Base-by-base conservation (phyloP, 495 filamentous ascomycete genomes). In the Hyaloscypha variabilis region DNA sequence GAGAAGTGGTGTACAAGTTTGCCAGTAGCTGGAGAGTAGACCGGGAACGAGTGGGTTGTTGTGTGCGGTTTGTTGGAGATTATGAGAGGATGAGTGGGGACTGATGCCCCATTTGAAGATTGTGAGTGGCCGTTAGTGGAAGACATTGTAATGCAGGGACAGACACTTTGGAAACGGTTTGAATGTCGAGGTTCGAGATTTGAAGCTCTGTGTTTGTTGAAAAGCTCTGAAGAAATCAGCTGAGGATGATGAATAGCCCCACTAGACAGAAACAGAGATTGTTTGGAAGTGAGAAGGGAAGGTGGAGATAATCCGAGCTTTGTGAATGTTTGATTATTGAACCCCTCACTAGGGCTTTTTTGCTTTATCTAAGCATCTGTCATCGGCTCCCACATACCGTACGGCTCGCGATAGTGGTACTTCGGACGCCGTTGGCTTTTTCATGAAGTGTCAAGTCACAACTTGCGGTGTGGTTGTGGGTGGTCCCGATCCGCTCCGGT, bases 21-120 rank as follows among this genome's bases (percentile, higher is more conserved):
- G 62, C 83, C 83, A 6, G 87, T 87, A 5, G 78, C 77, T 8
- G 93, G 93, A 57, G 81, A 87, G 60, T 77, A 76, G 57, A 96
- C 86, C 51, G 87, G 80, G 78, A 67, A 67, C 21, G 49, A 19
- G 30, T 42, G 28, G 24, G 25, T n/a, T 11, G 67, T 66, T 25
- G 23, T 60, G 29, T 63, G 42, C 14, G 53, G 59, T n/a, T 66
- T 60, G 52, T 62, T 62, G 62, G 31, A 49, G 30, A 69, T 65
- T 11, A 69, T 28, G 39, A 69, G 67, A 23, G 62, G 67, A 26
- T 62, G 39, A 5, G 63, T 70, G 26, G 46, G 30, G 26, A 50
- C 31, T 50, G 59, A 28, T 31, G 64, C 19, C 42, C 60, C 50
- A 28, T 63, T 63, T 49, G 53, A 17, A 50, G 39, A 31, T 6